Evolutionary conservation across 345 rosid species (phyloP).

Genomic region (Corchorus capsularis): DNA sequence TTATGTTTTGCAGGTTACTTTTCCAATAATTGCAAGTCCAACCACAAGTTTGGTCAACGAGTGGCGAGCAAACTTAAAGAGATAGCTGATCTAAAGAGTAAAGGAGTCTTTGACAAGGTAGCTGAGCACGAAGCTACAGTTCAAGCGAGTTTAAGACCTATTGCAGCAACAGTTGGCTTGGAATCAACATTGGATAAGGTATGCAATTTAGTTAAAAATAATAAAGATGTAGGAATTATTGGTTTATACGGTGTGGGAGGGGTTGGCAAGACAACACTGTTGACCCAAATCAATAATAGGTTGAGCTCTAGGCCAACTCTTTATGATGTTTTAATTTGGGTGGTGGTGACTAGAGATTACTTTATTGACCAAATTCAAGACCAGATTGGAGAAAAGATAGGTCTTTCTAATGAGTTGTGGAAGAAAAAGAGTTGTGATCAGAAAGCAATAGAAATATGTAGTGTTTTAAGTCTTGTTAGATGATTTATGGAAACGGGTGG

Average conservation of each 20-base stretch:
- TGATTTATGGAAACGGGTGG: constrained; percentile 4
- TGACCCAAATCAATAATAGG: too few relatives aligned
- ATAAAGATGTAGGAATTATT: too few relatives aligned
- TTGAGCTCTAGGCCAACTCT: constrained; percentile 18
- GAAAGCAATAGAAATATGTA: too few relatives aligned
- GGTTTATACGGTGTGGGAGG: too few relatives aligned
- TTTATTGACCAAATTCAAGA: not conserved
- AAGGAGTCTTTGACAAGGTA: not conserved
- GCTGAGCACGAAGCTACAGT: not conserved
- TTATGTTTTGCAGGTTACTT: not conserved
- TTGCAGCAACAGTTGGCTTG: not conserved
- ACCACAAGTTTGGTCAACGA: not conserved
- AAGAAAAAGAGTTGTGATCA: too few relatives aligned
- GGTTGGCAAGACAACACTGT: too few relatives aligned
- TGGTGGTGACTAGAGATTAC: constrained; percentile 30
- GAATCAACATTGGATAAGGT: not conserved
- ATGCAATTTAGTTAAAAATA: not conserved
- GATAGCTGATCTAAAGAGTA: not conserved
- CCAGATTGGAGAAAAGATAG: too few relatives aligned
- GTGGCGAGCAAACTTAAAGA: not conserved
- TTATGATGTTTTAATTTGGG: constrained; percentile 44
- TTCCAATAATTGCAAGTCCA: not conserved
- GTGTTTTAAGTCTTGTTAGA: not conserved
- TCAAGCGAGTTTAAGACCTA: not conserved
- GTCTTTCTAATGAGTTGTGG: too few relatives aligned